Conservation (phyloP, 2,329 filamentous ascomycete genomes). For the Phaeoacremonium minimum region DNA sequence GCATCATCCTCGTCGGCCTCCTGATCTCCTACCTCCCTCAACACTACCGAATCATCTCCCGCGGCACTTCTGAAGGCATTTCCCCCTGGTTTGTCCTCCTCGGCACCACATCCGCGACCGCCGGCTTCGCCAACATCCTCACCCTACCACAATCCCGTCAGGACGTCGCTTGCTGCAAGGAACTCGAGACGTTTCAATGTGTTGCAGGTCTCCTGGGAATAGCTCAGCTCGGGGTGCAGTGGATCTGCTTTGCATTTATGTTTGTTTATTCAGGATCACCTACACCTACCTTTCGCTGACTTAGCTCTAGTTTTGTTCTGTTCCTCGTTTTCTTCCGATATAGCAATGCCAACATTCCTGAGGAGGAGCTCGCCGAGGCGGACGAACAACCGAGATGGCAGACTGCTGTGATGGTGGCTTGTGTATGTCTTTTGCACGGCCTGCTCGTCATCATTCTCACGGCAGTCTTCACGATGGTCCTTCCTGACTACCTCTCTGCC, state of each 20-base stretch:
- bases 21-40: conserved; percentile 92
- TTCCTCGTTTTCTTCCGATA: conserved; percentile 92
- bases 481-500: conserved; percentile 58
- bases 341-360: conserved; percentile 44
- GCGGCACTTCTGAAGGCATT: conserved; percentile 86
- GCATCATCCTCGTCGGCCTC: conserved; percentile 79
- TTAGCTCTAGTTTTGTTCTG: conserved; percentile 68
- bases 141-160: conserved; percentile 77
- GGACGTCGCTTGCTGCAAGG: conserved; percentile 81
- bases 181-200: conserved; percentile 78
- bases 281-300: neutral
- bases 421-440: conserved; percentile 70
- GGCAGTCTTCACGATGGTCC: conserved; percentile 59
- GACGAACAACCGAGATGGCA: conserved; percentile 64
- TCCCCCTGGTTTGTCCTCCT: conserved; percentile 93
- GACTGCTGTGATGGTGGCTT: conserved; percentile 72
- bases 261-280: conserved; percentile 50
- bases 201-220: conserved; percentile 83
- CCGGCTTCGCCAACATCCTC: conserved; percentile 88
- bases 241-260: conserved; percentile 90
- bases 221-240: conserved; percentile 86
- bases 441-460: conserved; percentile 67
- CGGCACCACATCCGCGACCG: conserved; percentile 85
- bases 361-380: conserved; percentile 37
- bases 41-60: conserved; percentile 83